Percentiles rank a stretch among this genome's conserved stretches.
These are phyloP conservation scores for Tylopilus sp. DNA, from an alignment of 768 basidiomycete species.

Conservation along the genomic window DNA sequence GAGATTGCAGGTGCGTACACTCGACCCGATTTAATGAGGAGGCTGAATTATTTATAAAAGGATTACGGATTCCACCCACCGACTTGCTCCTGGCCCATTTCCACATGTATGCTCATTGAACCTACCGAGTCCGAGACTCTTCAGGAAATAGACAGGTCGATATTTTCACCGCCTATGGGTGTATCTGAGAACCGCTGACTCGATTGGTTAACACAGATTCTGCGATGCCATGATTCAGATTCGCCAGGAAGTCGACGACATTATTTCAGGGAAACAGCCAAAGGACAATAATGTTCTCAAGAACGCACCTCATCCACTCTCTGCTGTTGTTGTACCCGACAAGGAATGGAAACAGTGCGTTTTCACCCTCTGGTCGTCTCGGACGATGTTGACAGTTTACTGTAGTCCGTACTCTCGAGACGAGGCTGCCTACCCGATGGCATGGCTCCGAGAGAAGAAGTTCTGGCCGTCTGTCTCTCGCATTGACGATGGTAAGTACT, in stretches of 20 bases:
- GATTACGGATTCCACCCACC: constrained; percentile 96
- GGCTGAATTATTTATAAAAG: constrained; percentile 32
- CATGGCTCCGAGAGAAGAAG: constrained; percentile 82
- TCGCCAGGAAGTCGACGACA: constrained; percentile 84
- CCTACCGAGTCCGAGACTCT: constrained; percentile 95
- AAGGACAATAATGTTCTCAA: constrained; percentile 88
- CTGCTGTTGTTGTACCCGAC: constrained; percentile 66
- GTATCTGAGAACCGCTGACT: not conserved
- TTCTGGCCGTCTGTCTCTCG: constrained; percentile 96
- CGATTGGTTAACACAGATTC: constrained; percentile 51
- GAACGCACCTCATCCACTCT: constrained; percentile 91
- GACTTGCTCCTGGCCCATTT: constrained; percentile 97
- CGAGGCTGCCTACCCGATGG: constrained; percentile 85
- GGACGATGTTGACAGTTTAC: constrained; percentile 3
- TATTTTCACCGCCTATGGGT: not conserved
- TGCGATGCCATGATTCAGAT: constrained; percentile 99
- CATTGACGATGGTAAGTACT: constrained; percentile 84
- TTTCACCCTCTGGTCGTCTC: not conserved
- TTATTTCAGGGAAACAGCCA: constrained; percentile 83
- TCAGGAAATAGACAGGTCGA: constrained; percentile 84
- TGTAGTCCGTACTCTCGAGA: constrained; percentile 86
- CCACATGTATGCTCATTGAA: constrained; percentile 96
- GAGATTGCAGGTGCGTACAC: constrained; percentile 69
- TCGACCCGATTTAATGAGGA: not conserved
- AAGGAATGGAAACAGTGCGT: constrained; percentile 82